phyloP scores from a whole-genome alignment of 1,284 basidiomycete genomes.

The Heliocybe sulcata region DNA sequence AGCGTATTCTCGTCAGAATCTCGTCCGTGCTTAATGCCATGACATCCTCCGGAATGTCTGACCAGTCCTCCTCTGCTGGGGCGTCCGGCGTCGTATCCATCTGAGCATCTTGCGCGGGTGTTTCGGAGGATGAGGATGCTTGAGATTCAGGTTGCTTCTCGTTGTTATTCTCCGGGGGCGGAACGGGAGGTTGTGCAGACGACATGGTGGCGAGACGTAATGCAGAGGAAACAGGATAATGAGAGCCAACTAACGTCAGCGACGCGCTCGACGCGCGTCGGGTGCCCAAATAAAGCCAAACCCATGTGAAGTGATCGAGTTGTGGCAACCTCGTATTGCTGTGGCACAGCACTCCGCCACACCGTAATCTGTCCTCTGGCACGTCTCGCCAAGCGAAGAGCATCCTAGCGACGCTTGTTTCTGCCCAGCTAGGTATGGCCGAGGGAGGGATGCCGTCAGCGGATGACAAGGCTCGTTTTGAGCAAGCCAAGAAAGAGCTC shows the following conservation, averaged over 20 bases:
- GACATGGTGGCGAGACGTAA: constrained; percentile 41
- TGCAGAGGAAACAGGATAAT: constrained; percentile 9
- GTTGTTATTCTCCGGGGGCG: constrained; percentile 35
- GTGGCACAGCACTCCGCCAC: not conserved
- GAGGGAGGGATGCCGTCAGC: constrained; percentile 27
- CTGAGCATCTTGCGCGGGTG: constrained; percentile 31
- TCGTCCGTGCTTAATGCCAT: constrained; percentile 71
- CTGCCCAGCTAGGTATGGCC: not conserved
- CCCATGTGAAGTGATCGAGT: not conserved
- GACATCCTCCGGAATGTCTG: constrained; percentile 80
- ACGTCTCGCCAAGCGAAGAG: too few relatives aligned
- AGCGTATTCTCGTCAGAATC: constrained; percentile 77
- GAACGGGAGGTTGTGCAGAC: constrained; percentile 49
- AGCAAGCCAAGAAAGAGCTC: constrained; percentile 64
- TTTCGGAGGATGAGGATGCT: constrained; percentile 23
- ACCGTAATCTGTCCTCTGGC: too few relatives aligned
- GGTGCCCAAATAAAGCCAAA: constrained; percentile 27
- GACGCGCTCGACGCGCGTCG: constrained; percentile 6
- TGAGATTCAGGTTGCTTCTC: constrained; percentile 41
- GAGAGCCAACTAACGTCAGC: not conserved
- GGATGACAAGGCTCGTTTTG: constrained; percentile 64
- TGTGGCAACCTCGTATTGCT: not conserved
- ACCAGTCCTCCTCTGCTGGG: constrained; percentile 65
- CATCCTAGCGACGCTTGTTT: too few relatives aligned
- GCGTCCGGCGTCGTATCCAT: constrained; percentile 76